Conservation (phyloP, 2,329 filamentous ascomycete genomes). For the Sporothrix euskadiensis region DNA sequence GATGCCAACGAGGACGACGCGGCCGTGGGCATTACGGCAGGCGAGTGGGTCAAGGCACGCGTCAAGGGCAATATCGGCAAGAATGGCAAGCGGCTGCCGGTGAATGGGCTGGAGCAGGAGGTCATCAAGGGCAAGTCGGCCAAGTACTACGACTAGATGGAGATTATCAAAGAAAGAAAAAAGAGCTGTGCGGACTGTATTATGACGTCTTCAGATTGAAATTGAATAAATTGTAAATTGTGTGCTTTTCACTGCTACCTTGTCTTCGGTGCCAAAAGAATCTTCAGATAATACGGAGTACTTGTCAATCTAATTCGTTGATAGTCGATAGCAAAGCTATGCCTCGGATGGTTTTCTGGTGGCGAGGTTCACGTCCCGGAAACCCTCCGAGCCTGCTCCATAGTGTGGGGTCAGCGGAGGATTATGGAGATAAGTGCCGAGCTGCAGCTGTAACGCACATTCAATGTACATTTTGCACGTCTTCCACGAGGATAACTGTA, state of each 20-base stretch:
- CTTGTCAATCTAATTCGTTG: background rate
- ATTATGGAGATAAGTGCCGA: background rate
- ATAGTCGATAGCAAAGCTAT: background rate
- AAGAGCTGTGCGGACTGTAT: background rate
- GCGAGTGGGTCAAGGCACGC: constrained; percentile 29
- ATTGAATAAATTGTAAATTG: background rate
- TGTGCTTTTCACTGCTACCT: background rate
- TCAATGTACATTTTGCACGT: background rate
- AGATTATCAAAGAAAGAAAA: too few relatives aligned
- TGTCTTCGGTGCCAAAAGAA: background rate
- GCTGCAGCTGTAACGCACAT: background rate
- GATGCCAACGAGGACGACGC: constrained; percentile 13
- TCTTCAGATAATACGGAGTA: background rate
- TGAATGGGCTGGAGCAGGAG: constrained; percentile 16
- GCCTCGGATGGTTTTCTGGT: background rate
- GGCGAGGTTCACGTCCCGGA: background rate
- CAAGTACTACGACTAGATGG: constrained; percentile 25
- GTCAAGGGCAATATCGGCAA: constrained; percentile 16
- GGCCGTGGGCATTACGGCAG: constrained; percentile 20
- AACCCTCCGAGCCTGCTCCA: constrained; percentile 8
- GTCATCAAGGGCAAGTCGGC: constrained; percentile 27
- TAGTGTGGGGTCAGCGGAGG: background rate
- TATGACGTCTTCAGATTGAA: background rate
- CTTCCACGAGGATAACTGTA: background rate
- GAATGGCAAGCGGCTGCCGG: background rate